Base-by-base conservation (phyloP, 805 yeast genomes). In the Teunomyces pallodes region DNA sequence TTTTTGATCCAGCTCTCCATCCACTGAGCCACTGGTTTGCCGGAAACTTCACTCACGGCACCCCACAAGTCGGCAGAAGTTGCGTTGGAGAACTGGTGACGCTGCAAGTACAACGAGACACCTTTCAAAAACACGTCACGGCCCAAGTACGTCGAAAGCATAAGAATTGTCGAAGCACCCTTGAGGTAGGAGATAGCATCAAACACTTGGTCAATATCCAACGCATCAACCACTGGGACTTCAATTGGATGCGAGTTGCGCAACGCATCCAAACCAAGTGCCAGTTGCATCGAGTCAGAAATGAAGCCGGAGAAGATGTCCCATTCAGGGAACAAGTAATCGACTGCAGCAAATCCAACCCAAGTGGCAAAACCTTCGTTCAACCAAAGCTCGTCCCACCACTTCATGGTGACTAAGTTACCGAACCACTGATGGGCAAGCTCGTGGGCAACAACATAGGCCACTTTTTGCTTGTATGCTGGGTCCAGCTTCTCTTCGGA, bases 341-440 rank as follows among this genome's bases (percentile, higher is more conserved):
- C 84, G 46, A 84, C 84, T 13, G 90, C 84, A 46, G 77, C 69
- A 76, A 79, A 85, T 3, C 90, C 87, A 61, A 86, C 86, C 84
- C 88, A 88, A 26, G 96, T 88, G 13, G 96, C 96, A 69, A 88
- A 88, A 10, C 95, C 94, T 69, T 88, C 96, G 61, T 88, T 88
- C 52, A 88, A 79, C 96, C 96, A 88, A 55, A 88, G 75, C 58
- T 87, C 94, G 58, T 88, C 89, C 96, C 96, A 88, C 94, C 95
- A 89, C 59, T 86, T 83, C 96, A 88, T 89, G 42, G 96, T 89
- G 51, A 87, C 92, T 57, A 86, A 77, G 66, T 89, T 85, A 47
- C 96, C 96, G 60, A 88, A 89, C 96, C 96, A 89, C 63, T 89
- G 94, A 67, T 88, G 96, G 9, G 95, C 95, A 49, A 88, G 73